Base-by-base conservation (phyloP, 2,329 filamentous ascomycete species). In the Ceratocystiopsis brevicomis region DNA sequence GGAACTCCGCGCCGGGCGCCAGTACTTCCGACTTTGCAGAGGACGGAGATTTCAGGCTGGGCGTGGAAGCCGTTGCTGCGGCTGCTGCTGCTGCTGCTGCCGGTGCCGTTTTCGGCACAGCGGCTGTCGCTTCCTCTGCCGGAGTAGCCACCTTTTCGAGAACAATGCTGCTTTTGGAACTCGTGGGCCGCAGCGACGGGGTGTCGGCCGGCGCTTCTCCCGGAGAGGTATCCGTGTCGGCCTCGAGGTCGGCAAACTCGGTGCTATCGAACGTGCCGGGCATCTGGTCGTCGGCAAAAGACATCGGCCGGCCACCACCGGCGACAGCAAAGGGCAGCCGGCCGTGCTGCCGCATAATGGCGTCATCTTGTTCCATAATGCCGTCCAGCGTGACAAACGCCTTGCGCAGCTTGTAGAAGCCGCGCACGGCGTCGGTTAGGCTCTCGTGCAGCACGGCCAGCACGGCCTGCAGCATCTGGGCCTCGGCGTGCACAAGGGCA, bases 361-460 rank as follows among this genome's bases (percentile, higher is more conserved):
- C 57, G 19, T 70, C 70, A 60, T 94, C 87, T 33, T 78, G 72
- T 47, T 81, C 71, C 55, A 87, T 69, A 44, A 98, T 82, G 11
- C 69, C 69, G 53, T 94, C 81, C 4, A 98, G 66, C 0, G 85
- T 80, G 36, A 85, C 64, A 54, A 82, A 96, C 0, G 88, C 88
- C 57, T 92, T 93, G 48, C 88, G 71, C 52, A 96, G 61, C 60
- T 90, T 93, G 56, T 93, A 92, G 55, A 96, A 96, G 6, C 85
- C 85, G 60, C 80, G 85, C 58, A 96, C 73, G 15, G 78, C 85
- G 58, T 96, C 90, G 0, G 87, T 88, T 53, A 96, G 62, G 56
- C 83, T 94, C 63, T 96, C 90, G 51, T 92, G 92, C 52, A 96
- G 64, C 15, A 96, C 83, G 0, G 77, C 84, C 1, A 95, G 77